Percentiles rank a stretch among this genome's conserved stretches.
Conservation (phyloP, 1,139 yeast species). For the Candida tetrigidarum region DNA sequence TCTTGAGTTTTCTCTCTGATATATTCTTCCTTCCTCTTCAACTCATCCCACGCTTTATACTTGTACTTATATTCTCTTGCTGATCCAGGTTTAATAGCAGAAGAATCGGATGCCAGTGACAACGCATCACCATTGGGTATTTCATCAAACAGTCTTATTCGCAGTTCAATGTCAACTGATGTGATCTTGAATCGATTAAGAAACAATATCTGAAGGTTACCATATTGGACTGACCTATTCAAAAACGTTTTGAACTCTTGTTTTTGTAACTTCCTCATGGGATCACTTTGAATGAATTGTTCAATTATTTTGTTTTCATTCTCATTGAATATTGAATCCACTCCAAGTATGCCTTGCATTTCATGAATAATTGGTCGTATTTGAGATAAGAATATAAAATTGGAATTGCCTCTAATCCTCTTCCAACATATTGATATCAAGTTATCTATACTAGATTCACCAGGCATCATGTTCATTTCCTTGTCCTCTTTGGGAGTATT, state of each 20-base stretch:
- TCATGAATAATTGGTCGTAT: slow-evolving; percentile 30
- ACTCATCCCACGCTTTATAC: slow-evolving; percentile 8
- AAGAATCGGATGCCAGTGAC: neutral
- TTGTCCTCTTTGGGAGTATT: neutral
- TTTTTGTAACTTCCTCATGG: slow-evolving; percentile 31
- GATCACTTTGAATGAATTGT: slow-evolving; percentile 31
- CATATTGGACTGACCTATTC: slow-evolving; percentile 29
- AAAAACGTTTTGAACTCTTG: slow-evolving; percentile 34
- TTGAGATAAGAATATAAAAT: slow-evolving; percentile 32
- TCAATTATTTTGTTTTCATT: slow-evolving; percentile 31
- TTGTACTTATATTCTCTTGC: neutral
- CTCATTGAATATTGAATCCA: slow-evolving; percentile 25
- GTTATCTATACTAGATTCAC: slow-evolving; percentile 17
- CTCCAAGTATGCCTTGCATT: slow-evolving; percentile 28
- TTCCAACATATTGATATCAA: slow-evolving; percentile 37
- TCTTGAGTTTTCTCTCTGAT: slow-evolving; percentile 8
- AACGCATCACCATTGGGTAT: neutral
- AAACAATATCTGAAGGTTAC: slow-evolving; percentile 29
- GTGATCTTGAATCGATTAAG: slow-evolving; percentile 27
- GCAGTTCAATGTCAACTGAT: slow-evolving; percentile 15
- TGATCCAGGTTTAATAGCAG: neutral
- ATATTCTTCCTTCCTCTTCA: slow-evolving; percentile 8
- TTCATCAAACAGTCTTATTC: neutral
- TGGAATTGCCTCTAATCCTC: slow-evolving; percentile 18
- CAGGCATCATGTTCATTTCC: neutral